Base-by-base conservation (phyloP, 768 basidiomycete species). In the Pholiota microspora region DNA sequence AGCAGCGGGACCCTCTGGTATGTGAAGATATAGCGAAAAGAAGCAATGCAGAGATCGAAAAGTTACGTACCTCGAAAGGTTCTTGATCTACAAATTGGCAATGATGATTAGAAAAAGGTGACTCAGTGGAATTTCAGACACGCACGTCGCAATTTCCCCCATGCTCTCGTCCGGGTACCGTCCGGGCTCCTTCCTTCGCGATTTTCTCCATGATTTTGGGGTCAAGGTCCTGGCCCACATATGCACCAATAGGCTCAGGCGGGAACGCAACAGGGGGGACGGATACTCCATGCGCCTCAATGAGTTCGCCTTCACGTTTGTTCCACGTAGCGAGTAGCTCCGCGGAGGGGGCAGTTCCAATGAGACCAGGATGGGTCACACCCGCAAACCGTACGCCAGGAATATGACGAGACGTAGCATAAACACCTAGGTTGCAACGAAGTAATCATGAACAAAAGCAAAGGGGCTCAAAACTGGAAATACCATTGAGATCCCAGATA, bases 361-460 rank as follows among this genome's bases (percentile, higher is more conserved):
- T 85, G 28, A 89, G 73, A 35, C 88, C 87, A 2, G 89, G 88
- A 64, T 90, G 89, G 0, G 85, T 83, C 38, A 89, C 80, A 0
- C 89, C 89, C 0, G 86, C 86, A 63, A 92, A 92, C 44, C 84
- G 82, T 6, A 92, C 88, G 24, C 88, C 88, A 0, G 88, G 88
- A 56, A 92, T 83, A 65, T 90, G 89, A 23, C 89, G 78, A 13
- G 86, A 88, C 8, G 83, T 79, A 0, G 87, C 87, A 66, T 86
- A 88, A 51, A 88, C 73, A 34, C 86, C 86, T 84, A 21, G 38
- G 18, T 16, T 4, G 24, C 13, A 29, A 45, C 10, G 15, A 47
- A 13, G 1, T 32, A n/a, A 7, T 16, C 12, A 24, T n/a, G n/a
- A n/a, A n/a, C n/a, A n/a, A n/a, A n/a, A n/a, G n/a, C n/a, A n/a